Percentiles rank a stretch among this genome's conserved stretches.
These are phyloP conservation scores for Typha latifolia DNA, from an alignment of 176 grass and related monocot species.

Conservation along the genomic window DNA sequence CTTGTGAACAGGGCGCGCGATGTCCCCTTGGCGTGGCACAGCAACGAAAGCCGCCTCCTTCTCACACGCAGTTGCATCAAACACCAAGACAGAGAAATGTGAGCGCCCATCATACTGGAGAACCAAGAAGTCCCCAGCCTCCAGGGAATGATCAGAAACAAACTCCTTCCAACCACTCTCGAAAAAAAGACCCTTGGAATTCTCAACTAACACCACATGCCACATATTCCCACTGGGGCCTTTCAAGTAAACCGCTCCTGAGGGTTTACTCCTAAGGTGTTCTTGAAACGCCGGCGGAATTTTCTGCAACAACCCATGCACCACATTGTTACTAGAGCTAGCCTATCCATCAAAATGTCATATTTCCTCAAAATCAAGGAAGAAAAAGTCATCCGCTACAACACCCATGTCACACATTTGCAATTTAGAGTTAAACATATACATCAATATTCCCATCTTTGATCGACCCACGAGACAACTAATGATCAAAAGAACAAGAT, in stretches of 20 bases:
- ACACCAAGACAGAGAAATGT: constrained; percentile 52
- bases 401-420: not conserved
- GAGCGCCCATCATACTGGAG: constrained; percentile 46
- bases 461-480: no score
- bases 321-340: not conserved
- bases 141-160: constrained; percentile 44
- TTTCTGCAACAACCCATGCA: constrained; percentile 35
- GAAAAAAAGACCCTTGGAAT: constrained; percentile 28
- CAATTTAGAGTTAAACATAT: not conserved
- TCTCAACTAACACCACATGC: constrained; percentile 34
- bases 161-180: constrained; percentile 65
- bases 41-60: constrained; percentile 35
- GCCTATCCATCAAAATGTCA: not conserved
- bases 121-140: constrained; percentile 43
- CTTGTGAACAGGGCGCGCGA: not conserved
- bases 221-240: constrained; percentile 52
- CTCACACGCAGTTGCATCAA: constrained; percentile 32
- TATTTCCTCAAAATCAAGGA: not conserved
- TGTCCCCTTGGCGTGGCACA: constrained; percentile 3
- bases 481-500: not conserved
- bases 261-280: constrained; percentile 35
- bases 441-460: no score
- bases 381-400: not conserved
- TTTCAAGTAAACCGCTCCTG: constrained; percentile 35
- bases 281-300: constrained; percentile 51